Evolutionary conservation across 2,329 filamentous ascomycete species (phyloP).

Genomic region (Trichophyton verrucosum): DNA sequence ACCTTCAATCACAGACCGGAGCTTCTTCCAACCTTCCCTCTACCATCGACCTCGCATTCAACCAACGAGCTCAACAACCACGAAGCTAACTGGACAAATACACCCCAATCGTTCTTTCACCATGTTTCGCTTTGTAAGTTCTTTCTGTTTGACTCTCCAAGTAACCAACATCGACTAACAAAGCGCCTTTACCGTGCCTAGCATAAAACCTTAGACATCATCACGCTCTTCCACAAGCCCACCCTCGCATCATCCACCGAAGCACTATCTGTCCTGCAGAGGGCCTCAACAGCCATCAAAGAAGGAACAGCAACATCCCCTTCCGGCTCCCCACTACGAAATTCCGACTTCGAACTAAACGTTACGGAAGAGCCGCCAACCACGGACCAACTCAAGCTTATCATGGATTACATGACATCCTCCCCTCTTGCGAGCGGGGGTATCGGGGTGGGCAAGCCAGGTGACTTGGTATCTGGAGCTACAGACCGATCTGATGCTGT

Average conservation of each 20-base stretch:
- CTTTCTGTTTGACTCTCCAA: background rate
- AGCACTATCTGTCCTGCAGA: slow-evolving; percentile 65
- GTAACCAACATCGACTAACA: background rate
- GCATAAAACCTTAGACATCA: slow-evolving; percentile 74
- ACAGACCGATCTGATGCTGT: slow-evolving; percentile 63
- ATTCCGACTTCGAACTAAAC: slow-evolving; percentile 70
- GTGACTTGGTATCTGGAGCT: slow-evolving; percentile 63
- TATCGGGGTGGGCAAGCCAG: slow-evolving; percentile 52
- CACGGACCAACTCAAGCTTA: slow-evolving; percentile 65
- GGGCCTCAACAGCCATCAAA: slow-evolving; percentile 59
- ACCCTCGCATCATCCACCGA: slow-evolving; percentile 58
- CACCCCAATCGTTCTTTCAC: background rate
- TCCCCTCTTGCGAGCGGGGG: slow-evolving; percentile 42
- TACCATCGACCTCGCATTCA: background rate
- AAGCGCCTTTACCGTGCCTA: slow-evolving; percentile 24
- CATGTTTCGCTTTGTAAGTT: slow-evolving; percentile 1
- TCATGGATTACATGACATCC: slow-evolving; percentile 66
- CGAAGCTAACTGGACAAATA: background rate
- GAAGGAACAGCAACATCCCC: slow-evolving; percentile 56
- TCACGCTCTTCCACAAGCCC: slow-evolving; percentile 92
- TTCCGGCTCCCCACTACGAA: slow-evolving; percentile 45
- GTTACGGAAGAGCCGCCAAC: slow-evolving; percentile 73
- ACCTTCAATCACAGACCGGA: background rate
- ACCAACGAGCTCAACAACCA: background rate
- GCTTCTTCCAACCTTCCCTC: background rate